Base-by-base conservation (phyloP, 1,284 basidiomycete genomes). In the Cutaneotrichosporon sp. region DNA sequence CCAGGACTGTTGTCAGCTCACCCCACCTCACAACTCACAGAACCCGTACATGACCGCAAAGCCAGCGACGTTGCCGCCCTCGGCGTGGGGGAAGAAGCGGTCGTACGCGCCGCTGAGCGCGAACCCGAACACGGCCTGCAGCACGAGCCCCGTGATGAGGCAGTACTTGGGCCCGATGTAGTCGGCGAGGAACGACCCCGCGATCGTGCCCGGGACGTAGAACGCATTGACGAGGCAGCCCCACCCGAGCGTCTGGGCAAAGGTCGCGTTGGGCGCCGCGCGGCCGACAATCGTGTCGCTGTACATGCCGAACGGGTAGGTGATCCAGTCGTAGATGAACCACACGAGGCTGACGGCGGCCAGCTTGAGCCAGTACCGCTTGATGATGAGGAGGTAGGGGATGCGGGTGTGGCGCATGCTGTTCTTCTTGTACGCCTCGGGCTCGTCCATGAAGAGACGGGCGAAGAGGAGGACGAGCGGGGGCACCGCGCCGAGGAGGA, bases 21-120 rank as follows among this genome's bases (percentile, higher is more conserved):
- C 67, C 85, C 87, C 60, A 95, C 75, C 7, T 11, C 27, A 6
- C 2, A 7, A 51, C 49, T 51, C 27, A 51, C 49, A 98, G 58
- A 97, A 86, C 10, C 94, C 93, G 71, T 95, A 97, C 10, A 97
- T 81, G 47, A 93, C 85, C 43, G 90, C 90, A 65, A 94, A 95
- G 22, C 85, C 92, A 16, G 83, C 90, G 60, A 93, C 84, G 11
- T 45, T 50, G 11, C 13, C 13, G 45, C 18, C 13, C 45, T 27
- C 22, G 65, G 24, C 22, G 16, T 54, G 14, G 24, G 25, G 18
- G 18, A 55, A 49, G 36, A 64, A 52, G 79, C 81, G 78, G 31
- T 69, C 74, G 77, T 92, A 94, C 31, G 86, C 81, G 14, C 90
- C 91, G 65, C 89, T 91, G 87, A 95, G 89, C 75, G 91, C 86